Percentiles rank a stretch among this genome's conserved stretches.
These are phyloP conservation scores for Evernia prunastri DNA, from an alignment of 495 filamentous ascomycete species.

Conservation along the genomic window DNA sequence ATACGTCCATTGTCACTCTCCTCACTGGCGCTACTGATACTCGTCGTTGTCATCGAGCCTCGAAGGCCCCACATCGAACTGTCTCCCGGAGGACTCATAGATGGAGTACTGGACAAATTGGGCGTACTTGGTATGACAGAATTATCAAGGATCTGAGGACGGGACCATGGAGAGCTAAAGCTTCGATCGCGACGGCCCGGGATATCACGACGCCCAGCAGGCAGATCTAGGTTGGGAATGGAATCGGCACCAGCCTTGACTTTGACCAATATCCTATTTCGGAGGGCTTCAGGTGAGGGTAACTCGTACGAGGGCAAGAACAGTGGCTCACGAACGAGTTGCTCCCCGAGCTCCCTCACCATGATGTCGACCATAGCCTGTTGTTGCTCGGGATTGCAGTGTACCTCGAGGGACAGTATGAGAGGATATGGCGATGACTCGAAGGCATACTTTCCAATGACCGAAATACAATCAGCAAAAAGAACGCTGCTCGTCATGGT, in stretches of 20 bases:
- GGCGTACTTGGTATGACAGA: constrained; percentile 45
- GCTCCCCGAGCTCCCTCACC: constrained; percentile 69
- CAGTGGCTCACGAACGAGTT: constrained; percentile 68
- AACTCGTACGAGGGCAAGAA: constrained; percentile 57
- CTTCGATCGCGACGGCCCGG: constrained; percentile 67
- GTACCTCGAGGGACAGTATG: constrained; percentile 91
- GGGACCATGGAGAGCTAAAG: constrained; percentile 66
- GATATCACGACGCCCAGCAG: constrained; percentile 35
- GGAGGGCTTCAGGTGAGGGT: constrained; percentile 80
- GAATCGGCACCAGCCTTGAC: constrained; percentile 64
- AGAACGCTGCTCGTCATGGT: constrained; percentile 80
- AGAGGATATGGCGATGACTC: constrained; percentile 72
- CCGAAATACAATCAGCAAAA: constrained; percentile 83
- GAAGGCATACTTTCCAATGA: constrained; percentile 92
- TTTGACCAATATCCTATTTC: constrained; percentile 80
- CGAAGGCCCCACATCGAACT: constrained; percentile 38
- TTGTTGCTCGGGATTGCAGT: constrained; percentile 80
- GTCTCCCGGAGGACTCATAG: constrained; percentile 44
- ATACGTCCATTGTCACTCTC: constrained; percentile 49
- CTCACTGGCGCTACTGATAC: constrained; percentile 54
- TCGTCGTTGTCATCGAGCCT: constrained; percentile 50
- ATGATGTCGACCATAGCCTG: constrained; percentile 85
- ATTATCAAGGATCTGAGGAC: constrained; percentile 51
- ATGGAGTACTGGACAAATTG: constrained; percentile 52
- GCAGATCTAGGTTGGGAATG: constrained; percentile 35